Evolutionary conservation across 2,329 filamentous ascomycete species (phyloP), one percentile per base, ranked within the genome.

Genomic region (Macrophomina pseudophaseolina): DNA sequence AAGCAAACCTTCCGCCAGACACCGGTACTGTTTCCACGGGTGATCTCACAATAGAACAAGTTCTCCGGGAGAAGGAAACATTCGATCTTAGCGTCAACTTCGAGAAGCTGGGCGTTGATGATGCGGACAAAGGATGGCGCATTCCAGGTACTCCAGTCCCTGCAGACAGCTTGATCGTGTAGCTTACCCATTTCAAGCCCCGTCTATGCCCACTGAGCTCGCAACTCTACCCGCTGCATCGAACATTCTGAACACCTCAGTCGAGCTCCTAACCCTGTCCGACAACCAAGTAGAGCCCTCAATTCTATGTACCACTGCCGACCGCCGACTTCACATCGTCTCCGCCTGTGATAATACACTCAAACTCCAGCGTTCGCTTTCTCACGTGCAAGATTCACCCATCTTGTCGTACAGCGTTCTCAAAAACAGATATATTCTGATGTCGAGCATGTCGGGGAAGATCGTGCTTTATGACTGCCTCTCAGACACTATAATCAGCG

Each of bases 381-480:
- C 75, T n/a, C 70, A 73, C 33, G 74, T 83, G 18, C 80, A 83
- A 66, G 83, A 85, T 62, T 83, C 83, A 12, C 86, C 87, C 0
- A 82, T 88, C 38, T 75, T 89, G 11, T 87, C 86, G 23, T 79
- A 82, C 62, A 73, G 78, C 33, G 76, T 80, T 6, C 68, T 87
- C 6, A 70, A 76, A 5, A 70, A 78, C n/a, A 78, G 78, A 4
- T 81, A 82, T 70, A 69, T 87, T 14, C 72, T 88, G n/a, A 79
- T 83, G 60, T 82, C 83, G 18, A 85, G 83, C 52, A 89, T 89
- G 87, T 88, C 86, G 9, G 87, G 87, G 4, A 82, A 84, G 64
- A 71, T 88, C 5, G 72, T 82, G 35, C 74, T 88, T 1, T 84
- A 83, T 68, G 74, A 83, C 67, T 75, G 78, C 14, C 64, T 65